Evolutionary conservation across 2,329 filamentous ascomycete genomes (phyloP), one percentile per base, ranked within the genome.

Genomic region (Chaetomium strumarium): DNA sequence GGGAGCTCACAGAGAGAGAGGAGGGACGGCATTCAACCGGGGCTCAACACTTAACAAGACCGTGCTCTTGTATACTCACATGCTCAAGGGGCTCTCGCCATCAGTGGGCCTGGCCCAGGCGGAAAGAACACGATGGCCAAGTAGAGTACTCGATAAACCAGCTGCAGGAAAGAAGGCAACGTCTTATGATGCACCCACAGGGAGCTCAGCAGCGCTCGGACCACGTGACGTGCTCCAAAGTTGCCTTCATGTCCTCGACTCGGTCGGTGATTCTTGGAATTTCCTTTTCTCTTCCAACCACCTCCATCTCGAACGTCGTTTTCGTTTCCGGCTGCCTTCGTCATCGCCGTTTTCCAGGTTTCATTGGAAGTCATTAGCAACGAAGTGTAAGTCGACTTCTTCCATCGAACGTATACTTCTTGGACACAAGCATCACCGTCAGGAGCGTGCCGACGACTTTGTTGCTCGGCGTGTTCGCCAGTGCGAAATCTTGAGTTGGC

Each of bases 371-470:
- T 43, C 20, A 45, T 14, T 44, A 36, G 37, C 48, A 48, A 40
- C 34, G 29, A 51, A 17, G 36, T 17, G 49, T 53, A 46, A 50
- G 42, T 53, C 16, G 2, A 40, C 40, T 36, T 8, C 24, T 17
- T 47, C 8, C 50, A 3, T 40, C 11, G 34, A 9, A 8, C 33
- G 10, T 31, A 6, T 31, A 16, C 24, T 44, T n/a, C 20, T 38
- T 3, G 14, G 20, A 40, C 29, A 2, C 11, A 6, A 11, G 11
- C 19, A 30, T 38, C 30, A 29, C 24, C 37, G 9, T 34, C 7
- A 7, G 7, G 41, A 7, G 11, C n/a, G 11, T 29, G 33, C 39
- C 34, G 33, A 45, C 36, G 5, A 6, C 12, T 10, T 34, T 16
- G 24, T 24, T n/a, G 17, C n/a, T 13, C 44, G 17, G 41, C 11